These are phyloP conservation scores for Ophiostoma australiae DNA, from an alignment of 2,329 filamentous ascomycete species.

Conservation along the genomic window DNA sequence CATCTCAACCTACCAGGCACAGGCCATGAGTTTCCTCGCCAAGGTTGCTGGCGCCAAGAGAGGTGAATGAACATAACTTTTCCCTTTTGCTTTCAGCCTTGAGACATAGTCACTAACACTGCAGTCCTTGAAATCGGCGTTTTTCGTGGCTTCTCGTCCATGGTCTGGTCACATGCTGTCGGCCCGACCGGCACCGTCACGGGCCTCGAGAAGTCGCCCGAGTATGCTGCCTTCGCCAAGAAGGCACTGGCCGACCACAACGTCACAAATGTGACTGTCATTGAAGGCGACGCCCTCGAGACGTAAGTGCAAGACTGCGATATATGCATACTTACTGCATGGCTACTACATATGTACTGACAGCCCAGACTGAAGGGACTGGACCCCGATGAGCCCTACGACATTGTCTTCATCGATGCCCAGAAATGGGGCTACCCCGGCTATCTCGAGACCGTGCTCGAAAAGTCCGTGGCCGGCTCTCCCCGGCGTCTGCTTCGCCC, in stretches of 20 bases:
- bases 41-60: constrained; percentile 39
- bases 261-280: constrained; percentile 44
- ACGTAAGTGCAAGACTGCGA: constrained; percentile 36
- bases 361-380: constrained; percentile 34
- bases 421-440: constrained; percentile 49
- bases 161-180: constrained; percentile 46
- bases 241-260: constrained; percentile 39
- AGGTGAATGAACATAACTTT: constrained; percentile 37
- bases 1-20: constrained; percentile 31
- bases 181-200: constrained; percentile 42
- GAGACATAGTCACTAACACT: neutral
- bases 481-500: constrained; percentile 42
- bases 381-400: constrained; percentile 42
- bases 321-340: neutral
- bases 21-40: constrained; percentile 38
- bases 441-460: constrained; percentile 45
- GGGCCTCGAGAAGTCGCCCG: constrained; percentile 43
- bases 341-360: neutral
- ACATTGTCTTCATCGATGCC: constrained; percentile 52
- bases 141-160: constrained; percentile 46
- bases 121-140: constrained; percentile 48
- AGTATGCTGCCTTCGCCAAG: constrained; percentile 42
- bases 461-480: constrained; percentile 38
- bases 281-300: constrained; percentile 44
- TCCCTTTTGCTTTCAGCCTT: constrained; percentile 42